A percentile compares a stretch with the other conserved stretches of the same genome.
These are phyloP conservation scores for Suaeda aralocaspica DNA, from an alignment of 148 eudicot genomes.

Conservation along the genomic window DNA sequence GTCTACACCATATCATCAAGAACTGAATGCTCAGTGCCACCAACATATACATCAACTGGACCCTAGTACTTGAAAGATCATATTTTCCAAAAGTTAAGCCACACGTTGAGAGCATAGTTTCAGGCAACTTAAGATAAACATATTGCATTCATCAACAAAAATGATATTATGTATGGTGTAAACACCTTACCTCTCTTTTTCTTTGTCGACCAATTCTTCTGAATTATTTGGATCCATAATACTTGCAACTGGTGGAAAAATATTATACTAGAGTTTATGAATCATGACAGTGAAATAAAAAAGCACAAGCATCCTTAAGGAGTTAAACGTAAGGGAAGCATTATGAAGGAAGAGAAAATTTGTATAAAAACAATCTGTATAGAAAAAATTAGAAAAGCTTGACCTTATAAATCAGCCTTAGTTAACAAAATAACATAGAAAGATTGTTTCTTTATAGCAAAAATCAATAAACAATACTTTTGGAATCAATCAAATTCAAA, in stretches of 20 bases:
- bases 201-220: slow-evolving; percentile 68
- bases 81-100: slow-evolving; percentile 5
- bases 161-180: neutral
- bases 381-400: no score
- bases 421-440: no score
- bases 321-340: neutral
- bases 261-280: neutral
- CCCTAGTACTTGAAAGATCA: slow-evolving; percentile 75
- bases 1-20: slow-evolving; percentile 97
- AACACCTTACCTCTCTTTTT: slow-evolving; percentile 63
- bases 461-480: no score
- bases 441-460: no score
- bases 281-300: neutral
- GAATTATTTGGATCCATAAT: slow-evolving; percentile 96
- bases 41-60: slow-evolving; percentile 98
- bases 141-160: neutral
- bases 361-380: no score
- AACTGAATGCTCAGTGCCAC: slow-evolving; percentile 99
- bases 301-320: neutral
- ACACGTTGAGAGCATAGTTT: neutral
- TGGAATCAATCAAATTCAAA: no score
- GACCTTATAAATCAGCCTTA: no score
- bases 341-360: no score
- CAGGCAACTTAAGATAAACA: slow-evolving; percentile 5
- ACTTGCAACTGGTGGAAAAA: slow-evolving; percentile 55